These are phyloP conservation scores for Sorghum bicolor DNA, from an alignment of 176 grass and related monocot genomes.

Conservation along the genomic window Sorghum_bicolor_NCBIv3 NC_012874.2:91501-92000, in stretches of 20 bases:
- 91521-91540: not conserved
- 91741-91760: not conserved
- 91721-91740: not conserved
- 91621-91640: not conserved
- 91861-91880: not conserved
- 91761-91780: not conserved
- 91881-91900: not conserved
- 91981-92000: constrained; percentile 98
- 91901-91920: not conserved
- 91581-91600: not conserved
- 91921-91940: not conserved
- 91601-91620: not conserved
- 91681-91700: not conserved
- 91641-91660: not conserved
- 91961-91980: constrained; percentile 35
- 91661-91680: not conserved
- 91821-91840: not conserved
- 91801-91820: not conserved
- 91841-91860: not conserved
- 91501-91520: not conserved
- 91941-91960: not conserved
- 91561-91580: not conserved
- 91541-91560: not conserved
- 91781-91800: not conserved
- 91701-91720: not conserved